A percentile compares a stretch with the other conserved stretches of the same genome.
phyloP scores from a whole-genome alignment of 106 monocot species.

The Allium sativum region DNA sequence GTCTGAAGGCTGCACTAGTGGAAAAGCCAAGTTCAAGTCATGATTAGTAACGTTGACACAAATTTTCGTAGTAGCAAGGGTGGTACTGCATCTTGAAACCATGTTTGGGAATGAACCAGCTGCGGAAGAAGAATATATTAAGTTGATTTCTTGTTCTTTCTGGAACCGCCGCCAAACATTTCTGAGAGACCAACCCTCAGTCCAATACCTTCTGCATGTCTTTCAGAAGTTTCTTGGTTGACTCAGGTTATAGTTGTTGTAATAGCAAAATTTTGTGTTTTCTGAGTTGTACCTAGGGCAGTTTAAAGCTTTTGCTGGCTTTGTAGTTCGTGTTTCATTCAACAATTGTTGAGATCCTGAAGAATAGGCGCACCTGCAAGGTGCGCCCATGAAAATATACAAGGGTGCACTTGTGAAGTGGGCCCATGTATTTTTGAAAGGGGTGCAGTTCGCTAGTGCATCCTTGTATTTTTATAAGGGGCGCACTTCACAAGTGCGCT shows the following conservation, averaged over 20 bases:
- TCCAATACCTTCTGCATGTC: conserved; percentile 1
- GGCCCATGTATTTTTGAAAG: no score
- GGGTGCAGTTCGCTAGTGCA: no score
- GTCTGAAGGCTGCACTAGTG: background rate
- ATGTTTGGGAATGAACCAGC: background rate
- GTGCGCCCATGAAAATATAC: no score
- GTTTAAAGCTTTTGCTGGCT: background rate
- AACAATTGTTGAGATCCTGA: no score
- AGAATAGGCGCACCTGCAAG: no score
- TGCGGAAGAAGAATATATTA: background rate
- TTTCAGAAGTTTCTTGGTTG: background rate
- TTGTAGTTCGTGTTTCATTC: no score
- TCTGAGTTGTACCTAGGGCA: background rate
- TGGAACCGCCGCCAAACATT: background rate
- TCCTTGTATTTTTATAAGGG: no score
- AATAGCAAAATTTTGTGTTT: background rate
- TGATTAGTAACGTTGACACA: background rate
- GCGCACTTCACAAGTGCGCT: no score
- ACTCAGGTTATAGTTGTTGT: background rate
- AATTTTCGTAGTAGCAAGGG: no score
- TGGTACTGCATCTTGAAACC: no score
- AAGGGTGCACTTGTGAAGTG: no score
- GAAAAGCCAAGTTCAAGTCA: background rate
- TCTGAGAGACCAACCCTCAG: background rate
- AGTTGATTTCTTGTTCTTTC: background rate